Evolutionary conservation across 257 asterid species (phyloP).

Genomic region (Nemophila menziesii): DNA sequence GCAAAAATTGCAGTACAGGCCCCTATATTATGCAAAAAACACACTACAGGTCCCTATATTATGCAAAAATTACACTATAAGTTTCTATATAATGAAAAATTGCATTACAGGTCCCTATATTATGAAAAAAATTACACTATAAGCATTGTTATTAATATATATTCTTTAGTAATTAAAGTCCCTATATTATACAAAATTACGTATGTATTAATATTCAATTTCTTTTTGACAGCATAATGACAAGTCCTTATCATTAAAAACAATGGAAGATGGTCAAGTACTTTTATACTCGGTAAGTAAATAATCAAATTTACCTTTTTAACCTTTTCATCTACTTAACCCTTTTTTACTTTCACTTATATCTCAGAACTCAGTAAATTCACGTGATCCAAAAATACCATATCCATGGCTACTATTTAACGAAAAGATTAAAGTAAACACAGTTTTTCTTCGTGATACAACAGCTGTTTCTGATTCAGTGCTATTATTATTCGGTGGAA

Average conservation of each 20-base stretch:
- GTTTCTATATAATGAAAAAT: too few species aligned
- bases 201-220: too few species aligned
- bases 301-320: conserved; percentile 11
- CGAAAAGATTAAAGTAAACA: conserved; percentile 81
- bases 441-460: conserved; percentile 87
- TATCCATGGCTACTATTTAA: conserved; percentile 94
- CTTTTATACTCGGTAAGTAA: conserved; percentile 63
- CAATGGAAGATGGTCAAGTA: conserved; percentile 94
- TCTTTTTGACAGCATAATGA: conserved; percentile 75
- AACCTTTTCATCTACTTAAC: not conserved
- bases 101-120: too few species aligned
- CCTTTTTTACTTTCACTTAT: conserved; percentile 8
- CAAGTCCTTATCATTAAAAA: conserved; percentile 74
- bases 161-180: too few species aligned
- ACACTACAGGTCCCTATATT: too few species aligned
- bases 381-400: conserved; percentile 61
- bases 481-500: conserved; percentile 89
- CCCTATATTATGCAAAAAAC: too few species aligned
- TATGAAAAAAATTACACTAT: too few species aligned
- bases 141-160: too few species aligned
- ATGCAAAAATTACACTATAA: too few species aligned
- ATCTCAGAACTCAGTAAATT: conserved; percentile 69
- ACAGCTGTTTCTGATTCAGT: conserved; percentile 82
- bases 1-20: too few species aligned
- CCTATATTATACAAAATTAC: too few species aligned